Percentiles rank a stretch among this genome's conserved stretches.
phyloP scores from a whole-genome alignment of 2,329 filamentous ascomycete genomes.

The Diaporthe vaccinii region DNA sequence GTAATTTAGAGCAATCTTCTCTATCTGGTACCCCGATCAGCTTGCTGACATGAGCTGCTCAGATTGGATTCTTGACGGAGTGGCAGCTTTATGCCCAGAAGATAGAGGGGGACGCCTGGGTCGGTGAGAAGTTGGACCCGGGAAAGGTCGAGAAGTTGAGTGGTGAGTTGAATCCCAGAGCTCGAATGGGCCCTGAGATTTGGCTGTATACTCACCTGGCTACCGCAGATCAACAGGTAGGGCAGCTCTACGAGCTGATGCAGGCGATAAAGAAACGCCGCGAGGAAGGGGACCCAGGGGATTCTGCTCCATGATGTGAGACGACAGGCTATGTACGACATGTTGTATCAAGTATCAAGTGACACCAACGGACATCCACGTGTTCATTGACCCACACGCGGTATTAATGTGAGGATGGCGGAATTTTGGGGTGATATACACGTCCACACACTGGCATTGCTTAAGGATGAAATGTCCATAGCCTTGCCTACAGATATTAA shows the following conservation, averaged over 20 bases:
- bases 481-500: not conserved
- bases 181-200: not conserved
- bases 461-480: not conserved
- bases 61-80: slow-evolving; percentile 96
- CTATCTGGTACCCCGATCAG: not conserved
- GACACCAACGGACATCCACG: not conserved
- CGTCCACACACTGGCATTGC: not conserved
- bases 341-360: not conserved
- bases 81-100: slow-evolving; percentile 97
- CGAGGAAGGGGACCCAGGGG: slow-evolving; percentile 40
- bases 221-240: slow-evolving; percentile 85
- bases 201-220: slow-evolving; percentile 36
- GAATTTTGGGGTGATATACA: not conserved
- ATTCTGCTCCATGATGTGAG: slow-evolving; percentile 10
- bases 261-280: slow-evolving; percentile 72
- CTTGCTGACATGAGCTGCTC: not conserved
- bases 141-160: slow-evolving; percentile 93
- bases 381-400: not conserved
- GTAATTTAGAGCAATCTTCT: slow-evolving; percentile 58
- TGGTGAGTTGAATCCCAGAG: slow-evolving; percentile 67
- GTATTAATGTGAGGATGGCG: not conserved
- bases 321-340: not conserved
- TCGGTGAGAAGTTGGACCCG: slow-evolving; percentile 85
- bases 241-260: slow-evolving; percentile 95
- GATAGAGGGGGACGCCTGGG: slow-evolving; percentile 89